These are phyloP conservation scores for Termitomyces sp. DNA, from an alignment of 768 basidiomycete species.

Conservation along the genomic window DNA sequence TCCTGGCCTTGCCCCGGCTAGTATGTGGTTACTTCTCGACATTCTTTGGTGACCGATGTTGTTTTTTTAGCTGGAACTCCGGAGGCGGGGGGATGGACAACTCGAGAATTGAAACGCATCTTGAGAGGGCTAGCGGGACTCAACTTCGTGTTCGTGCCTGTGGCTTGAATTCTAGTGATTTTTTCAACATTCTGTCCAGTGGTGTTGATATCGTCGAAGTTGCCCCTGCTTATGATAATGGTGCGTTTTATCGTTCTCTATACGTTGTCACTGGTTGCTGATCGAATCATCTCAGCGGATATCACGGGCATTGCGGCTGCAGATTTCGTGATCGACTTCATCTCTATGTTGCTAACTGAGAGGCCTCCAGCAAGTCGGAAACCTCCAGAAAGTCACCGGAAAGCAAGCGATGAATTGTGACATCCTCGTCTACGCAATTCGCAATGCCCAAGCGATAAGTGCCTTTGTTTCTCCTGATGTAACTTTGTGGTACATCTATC, in stretches of 20 bases:
- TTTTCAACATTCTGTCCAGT: constrained; percentile 23
- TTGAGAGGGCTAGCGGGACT: constrained; percentile 74
- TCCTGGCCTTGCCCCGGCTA: constrained; percentile 75
- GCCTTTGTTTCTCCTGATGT: background rate
- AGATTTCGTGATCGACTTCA: constrained; percentile 62
- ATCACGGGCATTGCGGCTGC: constrained; percentile 67
- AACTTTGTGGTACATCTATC: too few species aligned
- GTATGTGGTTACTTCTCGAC: constrained; percentile 32
- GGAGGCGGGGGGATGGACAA: constrained; percentile 82
- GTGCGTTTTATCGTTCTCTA: constrained; percentile 25
- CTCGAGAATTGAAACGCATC: constrained; percentile 75
- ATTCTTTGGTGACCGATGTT: background rate
- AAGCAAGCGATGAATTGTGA: constrained; percentile 10
- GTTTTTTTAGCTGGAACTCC: constrained; percentile 65
- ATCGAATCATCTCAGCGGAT: constrained; percentile 37
- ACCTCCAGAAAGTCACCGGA: background rate
- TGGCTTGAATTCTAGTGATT: background rate
- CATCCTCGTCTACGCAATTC: background rate
- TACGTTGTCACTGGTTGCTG: background rate
- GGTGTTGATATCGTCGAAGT: constrained; percentile 75
- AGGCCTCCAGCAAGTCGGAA: constrained; percentile 23
- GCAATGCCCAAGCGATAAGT: background rate
- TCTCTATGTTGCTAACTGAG: constrained; percentile 51
- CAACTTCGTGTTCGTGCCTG: constrained; percentile 67
- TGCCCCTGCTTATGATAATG: constrained; percentile 67